A percentile compares a stretch with the other conserved stretches of the same genome.
Evolutionary conservation across 257 asterid genomes (phyloP).

Genomic region (Ballota nigra): DNA sequence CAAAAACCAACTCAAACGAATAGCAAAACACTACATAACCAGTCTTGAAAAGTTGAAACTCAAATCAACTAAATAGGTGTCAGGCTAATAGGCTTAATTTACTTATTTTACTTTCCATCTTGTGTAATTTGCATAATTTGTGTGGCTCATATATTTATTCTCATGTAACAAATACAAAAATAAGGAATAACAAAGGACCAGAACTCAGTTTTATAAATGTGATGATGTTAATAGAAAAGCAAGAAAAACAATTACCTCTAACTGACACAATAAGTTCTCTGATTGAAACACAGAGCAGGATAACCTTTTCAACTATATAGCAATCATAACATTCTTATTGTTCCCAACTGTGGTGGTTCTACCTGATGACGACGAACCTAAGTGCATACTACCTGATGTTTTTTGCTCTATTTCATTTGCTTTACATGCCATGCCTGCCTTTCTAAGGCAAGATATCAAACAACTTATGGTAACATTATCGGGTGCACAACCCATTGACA

Average conservation of each 20-base stretch:
- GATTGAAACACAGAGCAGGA: constrained; percentile 19
- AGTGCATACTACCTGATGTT: constrained; percentile 28
- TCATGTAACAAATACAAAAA: neutral
- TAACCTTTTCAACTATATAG: constrained; percentile 37
- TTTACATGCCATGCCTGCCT: constrained; percentile 83
- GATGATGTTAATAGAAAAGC: neutral
- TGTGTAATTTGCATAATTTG: too few relatives aligned
- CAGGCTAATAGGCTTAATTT: too few relatives aligned
- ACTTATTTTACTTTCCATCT: too few relatives aligned
- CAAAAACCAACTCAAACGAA: neutral
- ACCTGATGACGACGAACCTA: constrained; percentile 35
- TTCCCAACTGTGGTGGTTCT: constrained; percentile 27
- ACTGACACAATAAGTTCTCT: neutral
- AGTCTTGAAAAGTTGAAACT: neutral
- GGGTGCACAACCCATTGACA: constrained; percentile 64
- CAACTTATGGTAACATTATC: constrained; percentile 55
- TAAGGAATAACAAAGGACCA: constrained; percentile 17
- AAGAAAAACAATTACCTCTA: constrained; percentile 25
- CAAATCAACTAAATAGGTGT: too few relatives aligned
- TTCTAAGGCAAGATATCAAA: constrained; percentile 65
- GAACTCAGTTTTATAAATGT: constrained; percentile 3
- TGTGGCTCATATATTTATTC: neutral
- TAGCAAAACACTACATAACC: neutral
- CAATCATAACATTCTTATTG: constrained; percentile 45
- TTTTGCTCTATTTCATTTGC: constrained; percentile 60